Evolutionary conservation across 2,329 filamentous ascomycete genomes (phyloP).

Genomic region (Cladophialophora yegresii): DNA sequence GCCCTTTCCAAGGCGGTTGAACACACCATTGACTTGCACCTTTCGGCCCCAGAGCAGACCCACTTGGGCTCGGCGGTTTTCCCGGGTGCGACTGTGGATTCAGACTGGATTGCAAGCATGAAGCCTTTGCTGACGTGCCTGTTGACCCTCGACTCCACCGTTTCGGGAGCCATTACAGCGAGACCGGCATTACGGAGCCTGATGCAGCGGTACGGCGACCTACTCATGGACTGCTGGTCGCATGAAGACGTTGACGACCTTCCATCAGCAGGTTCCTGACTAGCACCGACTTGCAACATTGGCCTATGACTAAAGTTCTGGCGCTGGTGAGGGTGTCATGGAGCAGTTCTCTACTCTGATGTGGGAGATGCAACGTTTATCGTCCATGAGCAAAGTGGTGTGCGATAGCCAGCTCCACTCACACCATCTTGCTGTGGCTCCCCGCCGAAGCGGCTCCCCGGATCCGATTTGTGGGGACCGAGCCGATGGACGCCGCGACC

Average conservation of each 20-base stretch:
- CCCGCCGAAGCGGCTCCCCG: background rate
- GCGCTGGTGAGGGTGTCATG: background rate
- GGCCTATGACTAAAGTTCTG: background rate
- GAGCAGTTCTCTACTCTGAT: background rate
- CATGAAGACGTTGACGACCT: slow-evolving; percentile 12
- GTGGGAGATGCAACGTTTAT: too few species aligned
- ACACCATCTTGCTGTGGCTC: background rate
- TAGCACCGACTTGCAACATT: background rate
- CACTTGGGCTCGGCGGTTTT: background rate
- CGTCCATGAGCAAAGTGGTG: background rate
- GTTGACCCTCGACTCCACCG: slow-evolving; percentile 18
- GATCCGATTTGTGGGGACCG: slow-evolving; percentile 13
- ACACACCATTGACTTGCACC: slow-evolving; percentile 23
- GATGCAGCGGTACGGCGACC: slow-evolving; percentile 26
- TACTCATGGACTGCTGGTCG: slow-evolving; percentile 28
- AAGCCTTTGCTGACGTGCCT: slow-evolving; percentile 26
- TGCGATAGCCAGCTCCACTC: background rate
- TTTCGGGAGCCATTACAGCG: slow-evolving; percentile 24
- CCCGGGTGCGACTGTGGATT: background rate
- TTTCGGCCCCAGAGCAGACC: background rate
- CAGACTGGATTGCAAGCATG: slow-evolving; percentile 19
- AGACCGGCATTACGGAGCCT: slow-evolving; percentile 20
- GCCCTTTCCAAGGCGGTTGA: slow-evolving; percentile 24
- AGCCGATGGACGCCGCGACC: slow-evolving; percentile 1
- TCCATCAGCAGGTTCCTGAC: background rate